Percentiles rank a stretch among this genome's conserved stretches.
Conservation (phyloP, 306 rosid species). For the Cyamopsis tetragonoloba region DNA sequence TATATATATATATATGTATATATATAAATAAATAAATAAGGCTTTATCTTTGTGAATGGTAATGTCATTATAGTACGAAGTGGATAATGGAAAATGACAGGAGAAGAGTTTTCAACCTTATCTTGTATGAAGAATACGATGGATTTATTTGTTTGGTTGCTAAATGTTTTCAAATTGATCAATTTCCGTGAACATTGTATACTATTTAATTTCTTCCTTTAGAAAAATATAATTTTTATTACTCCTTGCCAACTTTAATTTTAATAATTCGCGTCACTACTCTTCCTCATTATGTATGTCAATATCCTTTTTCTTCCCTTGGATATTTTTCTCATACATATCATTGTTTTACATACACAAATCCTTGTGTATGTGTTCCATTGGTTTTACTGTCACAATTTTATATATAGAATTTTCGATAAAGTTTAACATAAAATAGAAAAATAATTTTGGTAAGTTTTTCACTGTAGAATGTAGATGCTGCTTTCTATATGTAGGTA, state of each 20-base stretch:
- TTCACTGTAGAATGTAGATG: too few species aligned
- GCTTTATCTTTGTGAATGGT: background rate
- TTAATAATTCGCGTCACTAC: too few species aligned
- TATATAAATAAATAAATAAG: too few species aligned
- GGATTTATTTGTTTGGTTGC: background rate
- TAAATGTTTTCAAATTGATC: background rate
- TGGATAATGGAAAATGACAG: background rate
- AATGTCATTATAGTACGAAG: background rate
- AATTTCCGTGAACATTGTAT: background rate
- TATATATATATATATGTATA: too few species aligned
- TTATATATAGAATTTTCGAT: too few species aligned
- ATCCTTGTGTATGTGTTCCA: background rate
- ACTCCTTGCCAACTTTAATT: slow-evolving; percentile 17
- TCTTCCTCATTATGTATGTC: too few species aligned
- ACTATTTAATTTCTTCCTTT: background rate
- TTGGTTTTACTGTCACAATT: background rate
- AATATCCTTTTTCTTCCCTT: too few species aligned
- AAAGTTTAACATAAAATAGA: background rate
- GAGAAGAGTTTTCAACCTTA: slow-evolving; percentile 18
- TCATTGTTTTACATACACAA: background rate
- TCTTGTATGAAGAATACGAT: slow-evolving; percentile 4
- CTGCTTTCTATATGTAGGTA: too few species aligned
- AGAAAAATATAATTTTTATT: background rate
- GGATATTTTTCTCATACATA: too few species aligned
- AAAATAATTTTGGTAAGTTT: too few species aligned